Base-by-base conservation (phyloP, 2,329 filamentous ascomycete species). In the Paecilomyces variotii region DNA sequence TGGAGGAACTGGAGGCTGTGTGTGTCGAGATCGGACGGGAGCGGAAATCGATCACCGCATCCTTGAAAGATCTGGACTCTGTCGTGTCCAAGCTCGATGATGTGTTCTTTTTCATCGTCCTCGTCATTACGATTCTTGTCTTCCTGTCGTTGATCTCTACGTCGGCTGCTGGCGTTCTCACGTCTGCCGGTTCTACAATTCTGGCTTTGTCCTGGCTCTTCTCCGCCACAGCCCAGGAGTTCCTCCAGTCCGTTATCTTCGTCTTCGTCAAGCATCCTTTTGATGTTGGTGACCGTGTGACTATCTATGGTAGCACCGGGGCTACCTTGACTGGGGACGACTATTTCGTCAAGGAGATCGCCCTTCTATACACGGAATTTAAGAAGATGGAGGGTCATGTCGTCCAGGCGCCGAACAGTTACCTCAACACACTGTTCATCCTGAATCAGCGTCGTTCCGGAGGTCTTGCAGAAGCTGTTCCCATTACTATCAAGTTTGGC, bases 321-420 rank as follows among this genome's bases (percentile, higher is more conserved):
- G 82, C 86, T n/a, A 72, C 82, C 14, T 82, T 91, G 69, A 84
- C 82, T 35, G 92, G 92, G 53, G 93, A 97, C 66, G 93, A 97
- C 68, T 97, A 96, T 75, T 97, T 96, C 64, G 92, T 97, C 57
- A 96, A 95, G 57, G 90, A 96, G 69, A 95, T 97, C 57, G 89
- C 91, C 1, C 81, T 97, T 1, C 82, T 97, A 14, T 97, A 94
- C 72, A 97, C 93, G 12, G 93, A 97, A 69, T 97, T 97, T 79
- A 97, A 97, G 81, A 97, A 97, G 80, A 93, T 97, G 89, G 88
- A 97, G 74, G 93, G 93, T 1, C 92, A 97, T 67, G 88, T 97
- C 26, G 93, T 97, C 0, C 93, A 97, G 74, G 93, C 93, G 0
- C 93, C 93, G 10, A 97, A 97, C 81, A 95, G 89, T 59, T 86